phyloP scores from a whole-genome alignment of 345 rosid species.

The Punica granatum region DNA sequence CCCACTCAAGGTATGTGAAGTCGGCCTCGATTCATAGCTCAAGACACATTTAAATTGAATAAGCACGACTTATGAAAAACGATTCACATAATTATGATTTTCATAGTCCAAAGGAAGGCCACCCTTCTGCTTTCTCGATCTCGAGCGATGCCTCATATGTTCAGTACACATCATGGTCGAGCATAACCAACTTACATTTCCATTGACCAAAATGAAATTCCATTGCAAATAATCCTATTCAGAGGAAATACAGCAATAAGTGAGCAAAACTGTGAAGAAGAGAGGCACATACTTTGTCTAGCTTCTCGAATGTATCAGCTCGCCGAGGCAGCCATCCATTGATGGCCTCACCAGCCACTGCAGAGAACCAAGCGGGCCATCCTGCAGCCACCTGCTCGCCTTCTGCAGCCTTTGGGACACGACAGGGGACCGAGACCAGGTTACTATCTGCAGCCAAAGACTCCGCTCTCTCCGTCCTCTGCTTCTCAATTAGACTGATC shows the following conservation, averaged over 20 bases:
- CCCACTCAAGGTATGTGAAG: background rate
- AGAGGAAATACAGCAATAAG: background rate
- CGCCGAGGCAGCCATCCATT: slow-evolving; percentile 73
- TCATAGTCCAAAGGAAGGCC: too few species aligned
- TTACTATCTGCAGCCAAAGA: slow-evolving; percentile 15
- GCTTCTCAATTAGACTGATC: slow-evolving; percentile 22
- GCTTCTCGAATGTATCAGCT: slow-evolving; percentile 66
- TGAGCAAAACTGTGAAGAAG: background rate
- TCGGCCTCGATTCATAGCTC: background rate
- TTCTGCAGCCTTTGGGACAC: slow-evolving; percentile 35
- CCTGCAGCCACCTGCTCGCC: slow-evolving; percentile 64
- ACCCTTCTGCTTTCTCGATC: too few species aligned
- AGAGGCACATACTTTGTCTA: slow-evolving; percentile 54
- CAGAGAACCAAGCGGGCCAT: slow-evolving; percentile 93
- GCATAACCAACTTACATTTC: too few species aligned
- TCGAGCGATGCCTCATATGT: too few species aligned
- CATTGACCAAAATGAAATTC: background rate
- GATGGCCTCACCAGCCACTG: slow-evolving; percentile 75
- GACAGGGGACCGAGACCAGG: slow-evolving; percentile 25
- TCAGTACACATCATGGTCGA: too few species aligned
- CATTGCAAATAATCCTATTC: background rate
- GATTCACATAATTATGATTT: too few species aligned
- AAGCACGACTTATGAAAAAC: too few species aligned
- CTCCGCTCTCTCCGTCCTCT: slow-evolving; percentile 26
- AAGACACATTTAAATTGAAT: background rate